phyloP scores from a whole-genome alignment of 1,284 basidiomycete genomes.

The Malassezia restricta region DNA sequence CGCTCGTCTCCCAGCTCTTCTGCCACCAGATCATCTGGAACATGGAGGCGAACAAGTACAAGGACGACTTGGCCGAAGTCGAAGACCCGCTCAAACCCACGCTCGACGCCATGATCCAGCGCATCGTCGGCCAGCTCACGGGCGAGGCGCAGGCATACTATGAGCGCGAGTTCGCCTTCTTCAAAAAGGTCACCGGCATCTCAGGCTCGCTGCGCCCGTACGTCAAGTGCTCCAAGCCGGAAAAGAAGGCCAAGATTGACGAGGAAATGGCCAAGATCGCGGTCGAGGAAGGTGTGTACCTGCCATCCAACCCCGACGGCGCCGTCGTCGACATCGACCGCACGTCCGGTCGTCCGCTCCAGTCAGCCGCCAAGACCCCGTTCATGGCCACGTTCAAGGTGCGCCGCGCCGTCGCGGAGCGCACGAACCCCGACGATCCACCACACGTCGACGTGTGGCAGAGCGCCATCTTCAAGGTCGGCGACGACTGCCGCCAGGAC shows the following conservation, averaged over 20 bases:
- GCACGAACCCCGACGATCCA: conserved; percentile 19
- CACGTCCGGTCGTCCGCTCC: conserved; percentile 84
- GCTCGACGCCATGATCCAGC: conserved; percentile 72
- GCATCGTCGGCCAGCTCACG: conserved; percentile 71
- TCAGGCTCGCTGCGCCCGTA: conserved; percentile 94
- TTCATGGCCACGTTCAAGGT: conserved; percentile 99
- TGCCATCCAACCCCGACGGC: conserved; percentile 95
- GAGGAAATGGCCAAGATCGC: conserved; percentile 96
- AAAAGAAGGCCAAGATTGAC: conserved; percentile 99
- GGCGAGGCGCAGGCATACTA: conserved; percentile 86
- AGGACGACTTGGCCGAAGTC: conserved; percentile 61
- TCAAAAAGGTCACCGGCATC: conserved; percentile 89
- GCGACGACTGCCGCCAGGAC: conserved; percentile 97
- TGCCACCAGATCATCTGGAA: conserved; percentile 99
- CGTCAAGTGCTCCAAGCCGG: conserved; percentile 87
- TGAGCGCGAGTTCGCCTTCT: conserved; percentile 89
- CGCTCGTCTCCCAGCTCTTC: conserved; percentile 92
- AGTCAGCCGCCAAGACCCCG: conserved; percentile 96
- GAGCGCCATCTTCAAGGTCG: conserved; percentile 98
- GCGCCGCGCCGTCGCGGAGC: conserved; percentile 48
- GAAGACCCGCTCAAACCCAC: conserved; percentile 88
- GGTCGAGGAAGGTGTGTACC: conserved; percentile 84
- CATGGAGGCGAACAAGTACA: conserved; percentile 97
- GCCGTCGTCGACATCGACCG: conserved; percentile 91
- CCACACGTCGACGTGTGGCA: conserved; percentile 66